Evolutionary conservation across 129 eudicot genomes (phyloP), one percentile per base, ranked within the genome.

Genomic region (Chrysanthemum lavandulifolium): DNA sequence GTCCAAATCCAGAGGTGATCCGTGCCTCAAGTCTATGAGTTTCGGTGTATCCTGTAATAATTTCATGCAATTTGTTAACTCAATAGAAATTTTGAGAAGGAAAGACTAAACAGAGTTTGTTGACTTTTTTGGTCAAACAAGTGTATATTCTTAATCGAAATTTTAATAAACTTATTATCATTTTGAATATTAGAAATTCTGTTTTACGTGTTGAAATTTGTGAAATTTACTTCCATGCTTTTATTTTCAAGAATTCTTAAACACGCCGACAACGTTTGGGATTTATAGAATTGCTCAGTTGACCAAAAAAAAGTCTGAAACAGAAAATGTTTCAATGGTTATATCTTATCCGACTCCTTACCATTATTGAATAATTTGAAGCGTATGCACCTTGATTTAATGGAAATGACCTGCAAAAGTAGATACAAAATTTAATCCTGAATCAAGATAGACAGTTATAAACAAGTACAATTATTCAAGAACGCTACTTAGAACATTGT

Each of bases 331-430:
- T 67, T 47, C 61, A 52, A 45, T 52, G 29, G 67, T 54, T 64
- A 50, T 56, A 57, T 5, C 2, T 53, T 53, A 53, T 13, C 58
- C n/a, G 67, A 61, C 12, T 36, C 61, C 89, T 86, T 55, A 91
- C 97, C 83, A 79, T 62, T 65, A 85, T 68, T 21, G 89, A 81
- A 57, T 74, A 76, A 73, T 81, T 83, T 69, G 86, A 89, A 50
- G 84, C 69, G 33, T 81, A 85, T 58, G 85, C 78, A 12, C 69
- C 87, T 23, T 83, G 64, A 79, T 82, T 81, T 49, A 80, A 56
- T n/a, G 92, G 87, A 59, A 76, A 86, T 14, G 96, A 82, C 88
- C 98, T 93, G 98, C 80, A 81, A 76, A 31, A 33, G 56, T 62
- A 59, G 13, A 21, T 36, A 59, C 47, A 31, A 52, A 52, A 56